These are phyloP conservation scores for Jatropha curcas DNA, from an alignment of 345 rosid species.

Conservation along the genomic window DNA sequence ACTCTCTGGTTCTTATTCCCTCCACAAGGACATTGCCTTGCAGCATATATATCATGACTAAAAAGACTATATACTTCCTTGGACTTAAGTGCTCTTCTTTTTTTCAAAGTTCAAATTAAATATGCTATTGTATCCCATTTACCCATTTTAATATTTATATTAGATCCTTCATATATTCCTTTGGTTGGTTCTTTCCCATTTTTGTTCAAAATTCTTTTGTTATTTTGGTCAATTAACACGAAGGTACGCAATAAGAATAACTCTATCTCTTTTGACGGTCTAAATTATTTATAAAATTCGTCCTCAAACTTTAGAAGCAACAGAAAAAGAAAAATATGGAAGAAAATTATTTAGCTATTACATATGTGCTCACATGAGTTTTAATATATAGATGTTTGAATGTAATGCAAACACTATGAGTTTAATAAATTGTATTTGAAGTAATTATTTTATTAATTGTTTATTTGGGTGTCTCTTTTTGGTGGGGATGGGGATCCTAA, in stretches of 20 bases:
- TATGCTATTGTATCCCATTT: constrained; percentile 5
- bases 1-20: constrained; percentile 19
- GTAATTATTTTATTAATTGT: no score
- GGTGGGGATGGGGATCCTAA: no score
- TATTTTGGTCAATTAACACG: no score
- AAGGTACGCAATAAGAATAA: not conserved
- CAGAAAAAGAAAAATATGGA: no score
- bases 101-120: constrained; percentile 7
- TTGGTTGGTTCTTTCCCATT: constrained; percentile 1
- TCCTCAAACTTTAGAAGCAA: not conserved
- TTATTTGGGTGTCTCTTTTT: no score
- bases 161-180: not conserved
- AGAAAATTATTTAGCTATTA: no score
- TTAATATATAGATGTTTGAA: no score
- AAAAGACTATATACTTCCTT: constrained; percentile 1
- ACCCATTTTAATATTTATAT: not conserved
- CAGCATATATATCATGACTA: not conserved
- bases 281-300: no score
- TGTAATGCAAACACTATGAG: no score
- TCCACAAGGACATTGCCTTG: constrained; percentile 16
- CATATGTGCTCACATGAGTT: no score
- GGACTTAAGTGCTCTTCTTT: constrained; percentile 9
- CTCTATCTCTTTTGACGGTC: not conserved
- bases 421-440: no score
- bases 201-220: not conserved